phyloP scores from a whole-genome alignment of 257 asterid genomes.

The Avicennia marina region DNA sequence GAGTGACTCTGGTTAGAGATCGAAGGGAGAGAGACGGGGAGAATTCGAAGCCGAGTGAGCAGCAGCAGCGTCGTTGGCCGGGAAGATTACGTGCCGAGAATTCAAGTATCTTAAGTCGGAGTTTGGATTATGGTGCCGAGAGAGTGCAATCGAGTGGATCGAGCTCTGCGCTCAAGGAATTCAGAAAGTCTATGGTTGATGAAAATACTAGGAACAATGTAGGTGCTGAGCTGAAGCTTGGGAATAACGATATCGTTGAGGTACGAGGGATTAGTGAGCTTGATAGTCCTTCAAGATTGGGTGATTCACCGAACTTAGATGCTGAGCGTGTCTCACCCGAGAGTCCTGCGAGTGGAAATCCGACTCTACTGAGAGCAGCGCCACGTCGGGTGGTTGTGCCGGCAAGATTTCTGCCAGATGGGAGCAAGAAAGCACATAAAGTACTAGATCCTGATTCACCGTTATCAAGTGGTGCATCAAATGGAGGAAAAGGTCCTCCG shows the following conservation, averaged over 20 bases:
- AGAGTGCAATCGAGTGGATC: slow-evolving; percentile 48
- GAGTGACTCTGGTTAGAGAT: slow-evolving; percentile 52
- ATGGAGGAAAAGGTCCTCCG: slow-evolving; percentile 24
- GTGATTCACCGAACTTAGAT: slow-evolving; percentile 44
- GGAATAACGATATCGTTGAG: slow-evolving; percentile 25
- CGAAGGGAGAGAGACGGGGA: slow-evolving; percentile 37
- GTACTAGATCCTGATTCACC: slow-evolving; percentile 48
- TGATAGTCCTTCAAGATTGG: slow-evolving; percentile 22
- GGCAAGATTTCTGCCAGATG: slow-evolving; percentile 54
- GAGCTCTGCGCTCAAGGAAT: slow-evolving; percentile 22
- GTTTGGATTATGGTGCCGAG: slow-evolving; percentile 60
- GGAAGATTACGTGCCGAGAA: slow-evolving; percentile 59
- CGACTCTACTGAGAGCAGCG: slow-evolving; percentile 38
- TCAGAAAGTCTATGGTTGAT: slow-evolving; percentile 35
- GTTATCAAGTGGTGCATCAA: slow-evolving; percentile 27
- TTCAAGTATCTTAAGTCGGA: slow-evolving; percentile 48
- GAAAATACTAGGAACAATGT: slow-evolving; percentile 26
- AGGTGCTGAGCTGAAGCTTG: slow-evolving; percentile 25
- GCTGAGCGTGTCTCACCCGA: slow-evolving; percentile 57
- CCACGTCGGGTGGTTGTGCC: slow-evolving; percentile 58
- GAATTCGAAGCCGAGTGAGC: slow-evolving; percentile 54
- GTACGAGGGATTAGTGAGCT: slow-evolving; percentile 17
- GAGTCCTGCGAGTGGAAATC: slow-evolving; percentile 32
- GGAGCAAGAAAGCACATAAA: slow-evolving; percentile 30
- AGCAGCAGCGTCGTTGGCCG: slow-evolving; percentile 73